Evolutionary conservation across 257 asterid genomes (phyloP).

Genomic region (Solanum sejunctum): DNA sequence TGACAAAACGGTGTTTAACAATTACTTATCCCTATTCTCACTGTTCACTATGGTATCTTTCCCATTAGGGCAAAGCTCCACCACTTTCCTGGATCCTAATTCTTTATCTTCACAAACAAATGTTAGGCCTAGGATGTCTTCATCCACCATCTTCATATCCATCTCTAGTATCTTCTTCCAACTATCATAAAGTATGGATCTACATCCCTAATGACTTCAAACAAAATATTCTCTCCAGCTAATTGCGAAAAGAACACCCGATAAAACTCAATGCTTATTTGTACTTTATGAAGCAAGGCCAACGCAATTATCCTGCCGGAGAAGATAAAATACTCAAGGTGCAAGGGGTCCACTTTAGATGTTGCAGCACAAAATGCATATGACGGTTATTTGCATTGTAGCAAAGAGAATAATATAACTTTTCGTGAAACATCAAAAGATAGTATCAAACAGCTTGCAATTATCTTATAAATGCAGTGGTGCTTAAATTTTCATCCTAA

Average conservation of each 20-base stretch:
- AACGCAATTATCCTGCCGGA: neutral
- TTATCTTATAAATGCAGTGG: neutral
- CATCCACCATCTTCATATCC: neutral
- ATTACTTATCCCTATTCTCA: no score
- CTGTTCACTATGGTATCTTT: no score
- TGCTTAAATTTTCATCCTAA: neutral
- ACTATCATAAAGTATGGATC: neutral
- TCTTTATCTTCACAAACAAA: neutral
- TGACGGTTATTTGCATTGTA: neutral
- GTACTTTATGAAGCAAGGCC: neutral
- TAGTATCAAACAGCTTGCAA: neutral
- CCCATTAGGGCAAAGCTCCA: no score
- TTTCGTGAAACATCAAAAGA: neutral
- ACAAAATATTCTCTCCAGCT: neutral
- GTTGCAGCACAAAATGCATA: conserved; percentile 34
- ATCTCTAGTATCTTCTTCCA: neutral
- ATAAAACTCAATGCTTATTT: neutral
- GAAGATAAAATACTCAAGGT: conserved; percentile 54
- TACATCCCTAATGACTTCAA: neutral
- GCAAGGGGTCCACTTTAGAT: conserved; percentile 79
- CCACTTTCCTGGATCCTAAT: neutral
- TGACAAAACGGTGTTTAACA: no score
- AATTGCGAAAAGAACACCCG: neutral
- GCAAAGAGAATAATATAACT: neutral
- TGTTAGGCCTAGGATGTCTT: neutral